Evolutionary conservation across 2,329 filamentous ascomycete genomes (phyloP), one percentile per base, ranked within the genome.

Genomic region (Huntiella abstrusa): DNA sequence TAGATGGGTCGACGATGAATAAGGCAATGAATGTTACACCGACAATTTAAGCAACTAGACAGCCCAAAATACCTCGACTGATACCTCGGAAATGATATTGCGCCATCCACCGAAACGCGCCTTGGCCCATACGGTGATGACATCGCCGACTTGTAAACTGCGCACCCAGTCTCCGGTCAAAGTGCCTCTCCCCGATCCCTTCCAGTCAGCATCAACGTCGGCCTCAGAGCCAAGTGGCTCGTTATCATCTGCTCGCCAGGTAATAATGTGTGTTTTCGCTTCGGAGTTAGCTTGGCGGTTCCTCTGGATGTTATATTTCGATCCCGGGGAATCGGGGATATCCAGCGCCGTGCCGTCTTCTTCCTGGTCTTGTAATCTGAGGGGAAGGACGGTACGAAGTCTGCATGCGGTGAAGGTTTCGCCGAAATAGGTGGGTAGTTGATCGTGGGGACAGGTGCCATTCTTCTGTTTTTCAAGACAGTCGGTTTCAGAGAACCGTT

Each of bases 81-180:
- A 62, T 2, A 70, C 67, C 10, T 58, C 62, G 41, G 69, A 56
- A 7, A 77, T 56, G 10, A 58, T 45, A 51, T 78, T 78, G 1
- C 46, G 40, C 75, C 75, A 80, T 0, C 59, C 66, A 0, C 55
- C 57, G 47, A 73, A 78, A 49, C 74, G 65, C 2, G 71, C 65
- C 57, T 70, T 75, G 1, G 61, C 73, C 75, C 75, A 79, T 1
- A 79, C 54, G 0, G 73, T 77, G 8, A 79, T 59, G 13, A 75
- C 66, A 52, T 80, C 75, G 1, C 75, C 75, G n/a, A 74, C 52
- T 52, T 65, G 67, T 52, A 80, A 54, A 40, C 59, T 62, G 12
- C 69, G 65, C 33, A 80, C 67, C 55, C 75, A 77, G 34, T 65
- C 58, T 1, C 75, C 75, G 44, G 67, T 64, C 0, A 60, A 68